Conservation (phyloP, 164 flowering plant species). For the Annona cherimola region DNA sequence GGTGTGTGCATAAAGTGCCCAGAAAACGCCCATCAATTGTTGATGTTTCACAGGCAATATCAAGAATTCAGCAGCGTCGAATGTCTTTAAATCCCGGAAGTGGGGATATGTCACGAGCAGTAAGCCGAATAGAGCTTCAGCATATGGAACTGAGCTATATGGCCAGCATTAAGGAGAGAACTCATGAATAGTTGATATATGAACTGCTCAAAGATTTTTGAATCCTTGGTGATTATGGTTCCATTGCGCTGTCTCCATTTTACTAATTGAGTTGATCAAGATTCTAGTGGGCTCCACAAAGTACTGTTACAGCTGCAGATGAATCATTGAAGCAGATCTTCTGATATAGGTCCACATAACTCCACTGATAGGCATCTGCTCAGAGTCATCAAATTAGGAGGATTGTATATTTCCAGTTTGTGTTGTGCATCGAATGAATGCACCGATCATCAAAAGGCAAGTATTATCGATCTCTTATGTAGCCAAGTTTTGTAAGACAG, state of each 20-base stretch:
- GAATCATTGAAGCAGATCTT: neutral
- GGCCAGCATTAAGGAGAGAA: constrained; percentile 32
- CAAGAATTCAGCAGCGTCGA: constrained; percentile 51
- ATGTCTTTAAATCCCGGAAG: constrained; percentile 40
- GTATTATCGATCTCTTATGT: no score
- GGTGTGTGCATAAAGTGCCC: constrained; percentile 65
- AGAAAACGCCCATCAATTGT: constrained; percentile 77
- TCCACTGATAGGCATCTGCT: neutral
- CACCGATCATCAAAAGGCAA: no score
- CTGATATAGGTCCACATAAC: neutral
- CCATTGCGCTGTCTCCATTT: neutral
- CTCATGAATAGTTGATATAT: neutral
- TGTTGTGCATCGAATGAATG: no score
- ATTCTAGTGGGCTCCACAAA: neutral
- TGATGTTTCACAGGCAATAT: constrained; percentile 71
- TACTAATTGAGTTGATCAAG: neutral
- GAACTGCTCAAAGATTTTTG: neutral
- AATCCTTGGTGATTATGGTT: neutral
- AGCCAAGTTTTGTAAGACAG: no score
- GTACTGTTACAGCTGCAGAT: neutral
- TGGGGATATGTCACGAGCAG: constrained; percentile 35
- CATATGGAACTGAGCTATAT: constrained; percentile 56
- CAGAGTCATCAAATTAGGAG: neutral
- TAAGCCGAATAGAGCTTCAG: constrained; percentile 62
- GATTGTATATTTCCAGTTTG: neutral